phyloP scores from a whole-genome alignment of 768 basidiomycete genomes.

The Cantharellus cinnabarinus region DNA sequence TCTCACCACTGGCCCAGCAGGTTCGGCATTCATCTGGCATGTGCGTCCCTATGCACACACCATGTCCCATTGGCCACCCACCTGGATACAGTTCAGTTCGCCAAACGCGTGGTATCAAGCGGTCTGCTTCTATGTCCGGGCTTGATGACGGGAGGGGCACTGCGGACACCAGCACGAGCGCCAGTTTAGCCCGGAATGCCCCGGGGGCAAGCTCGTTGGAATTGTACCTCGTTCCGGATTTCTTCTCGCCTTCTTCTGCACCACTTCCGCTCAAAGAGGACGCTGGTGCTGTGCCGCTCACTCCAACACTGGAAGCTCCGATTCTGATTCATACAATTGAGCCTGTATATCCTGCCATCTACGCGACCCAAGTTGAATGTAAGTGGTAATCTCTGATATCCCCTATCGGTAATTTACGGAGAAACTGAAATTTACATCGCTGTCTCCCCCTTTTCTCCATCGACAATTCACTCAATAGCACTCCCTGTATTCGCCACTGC shows the following conservation, averaged over 20 bases:
- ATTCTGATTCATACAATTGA: not conserved
- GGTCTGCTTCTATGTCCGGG: no score
- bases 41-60: not conserved
- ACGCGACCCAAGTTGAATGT: not conserved
- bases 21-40: not conserved
- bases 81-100: no score
- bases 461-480: not conserved
- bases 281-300: not conserved
- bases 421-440: not conserved
- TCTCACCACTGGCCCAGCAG: not conserved
- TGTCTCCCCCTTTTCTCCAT: not conserved
- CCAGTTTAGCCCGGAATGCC: no score
- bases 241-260: not conserved
- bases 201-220: not conserved
- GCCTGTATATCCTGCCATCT: not conserved
- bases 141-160: no score
- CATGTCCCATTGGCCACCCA: not conserved
- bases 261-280: not conserved
- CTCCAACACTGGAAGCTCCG: not conserved
- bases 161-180: no score
- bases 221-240: not conserved
- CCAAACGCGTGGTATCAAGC: no score
- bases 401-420: not conserved
- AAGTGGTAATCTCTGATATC: not conserved
- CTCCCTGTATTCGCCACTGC: not conserved